Evolutionary conservation across 306 rosid species (phyloP).

Genomic region (Rosa lucieae): DNA sequence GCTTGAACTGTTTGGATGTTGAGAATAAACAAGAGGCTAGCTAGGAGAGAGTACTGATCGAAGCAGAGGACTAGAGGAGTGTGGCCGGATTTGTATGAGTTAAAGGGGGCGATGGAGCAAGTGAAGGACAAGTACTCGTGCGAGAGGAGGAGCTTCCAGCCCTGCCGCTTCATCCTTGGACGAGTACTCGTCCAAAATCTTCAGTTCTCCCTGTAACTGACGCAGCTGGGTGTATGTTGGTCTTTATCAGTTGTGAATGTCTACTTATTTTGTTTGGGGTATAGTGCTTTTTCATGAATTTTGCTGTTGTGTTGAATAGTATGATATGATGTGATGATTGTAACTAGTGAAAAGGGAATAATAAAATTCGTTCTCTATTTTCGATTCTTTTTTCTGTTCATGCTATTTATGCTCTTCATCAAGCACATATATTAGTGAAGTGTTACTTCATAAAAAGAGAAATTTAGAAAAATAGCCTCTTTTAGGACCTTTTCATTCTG

Average conservation of each 20-base stretch:
- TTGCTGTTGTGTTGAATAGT: too few species aligned
- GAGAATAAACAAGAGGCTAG: background rate
- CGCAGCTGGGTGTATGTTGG: background rate
- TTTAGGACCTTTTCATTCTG: too few species aligned
- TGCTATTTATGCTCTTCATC: too few species aligned
- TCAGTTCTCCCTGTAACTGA: background rate
- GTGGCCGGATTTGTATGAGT: background rate
- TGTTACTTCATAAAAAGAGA: too few species aligned
- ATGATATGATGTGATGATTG: too few species aligned
- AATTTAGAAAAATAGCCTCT: too few species aligned
- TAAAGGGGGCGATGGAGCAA: background rate
- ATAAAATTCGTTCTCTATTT: too few species aligned
- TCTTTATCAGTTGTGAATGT: background rate
- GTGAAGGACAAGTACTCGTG: background rate
- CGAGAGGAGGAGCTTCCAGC: background rate
- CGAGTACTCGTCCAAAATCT: background rate
- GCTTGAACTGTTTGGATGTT: background rate
- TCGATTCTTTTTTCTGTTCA: too few species aligned
- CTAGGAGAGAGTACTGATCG: background rate
- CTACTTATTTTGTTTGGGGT: background rate
- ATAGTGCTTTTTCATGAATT: background rate
- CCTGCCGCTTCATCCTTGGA: background rate
- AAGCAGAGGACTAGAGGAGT: background rate
- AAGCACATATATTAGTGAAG: too few species aligned
- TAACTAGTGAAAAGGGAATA: too few species aligned